Evolutionary conservation across 768 basidiomycete species (phyloP), one percentile per base, ranked within the genome.

Genomic region (Pisolithus sp.): DNA sequence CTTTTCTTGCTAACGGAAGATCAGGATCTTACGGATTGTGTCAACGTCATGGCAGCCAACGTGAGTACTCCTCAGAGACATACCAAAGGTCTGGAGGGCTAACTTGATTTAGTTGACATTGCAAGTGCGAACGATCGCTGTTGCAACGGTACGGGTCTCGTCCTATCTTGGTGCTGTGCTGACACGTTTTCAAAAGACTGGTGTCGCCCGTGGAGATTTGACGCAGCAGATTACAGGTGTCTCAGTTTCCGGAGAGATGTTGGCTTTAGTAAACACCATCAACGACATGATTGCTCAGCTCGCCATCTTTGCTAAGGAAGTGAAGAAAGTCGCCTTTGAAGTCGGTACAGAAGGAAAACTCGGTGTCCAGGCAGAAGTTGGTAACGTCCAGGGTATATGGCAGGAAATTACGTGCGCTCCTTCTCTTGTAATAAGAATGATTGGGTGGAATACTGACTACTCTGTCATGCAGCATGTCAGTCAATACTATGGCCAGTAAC

Each of bases 291-390:
- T 83, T 60, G 82, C 81, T 57, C 78, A 81, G 52, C 67, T 83
- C 52, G 81, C 81, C 17, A 79, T 82, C 59, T 87, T 86, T 65
- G 85, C 84, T 46, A 77, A 80, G 24, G 84, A 88, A 62, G 86
- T 97, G 53, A 97, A 93, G 70, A 90, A 95, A 63, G 95, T 99
- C 49, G 96, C 96, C 2, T 76, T 93, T 31, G 94, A 99, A 68
- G 95, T 99, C 63, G 95, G 95, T 43, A 97, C 95, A 13, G 93
- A 97, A 63, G 95, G 96, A n/a, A 97, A 97, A 70, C 75, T 98
- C 5, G 95, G 96, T 58, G 96, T 95, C 0, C 94, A 96, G 62
- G 96, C 96, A 4, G 92, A 97, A 67, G 91, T 97, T 7, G 93
- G 92, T 53, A 91, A 93, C 52, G 89, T 98, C 6, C 92, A 97